Evolutionary conservation across 176 grass and related monocot genomes (phyloP).

Genomic region (Ensete ventricosum): DNA sequence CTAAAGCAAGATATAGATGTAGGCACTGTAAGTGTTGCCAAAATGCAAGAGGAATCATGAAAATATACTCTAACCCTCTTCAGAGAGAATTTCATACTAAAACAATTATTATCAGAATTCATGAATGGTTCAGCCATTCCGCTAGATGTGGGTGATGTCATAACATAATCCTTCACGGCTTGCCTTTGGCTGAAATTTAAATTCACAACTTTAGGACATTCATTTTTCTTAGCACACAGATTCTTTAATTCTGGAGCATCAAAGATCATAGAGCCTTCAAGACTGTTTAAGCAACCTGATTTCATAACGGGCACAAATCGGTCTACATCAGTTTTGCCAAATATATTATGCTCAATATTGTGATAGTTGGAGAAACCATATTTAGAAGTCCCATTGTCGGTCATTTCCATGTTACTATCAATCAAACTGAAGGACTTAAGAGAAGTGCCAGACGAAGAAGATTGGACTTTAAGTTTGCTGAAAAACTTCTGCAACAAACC

Average conservation of each 20-base stretch:
- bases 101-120: slow-evolving; percentile 26
- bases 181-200: slow-evolving; percentile 17
- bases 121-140: slow-evolving; percentile 15
- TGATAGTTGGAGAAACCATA: slow-evolving; percentile 53
- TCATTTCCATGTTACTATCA: slow-evolving; percentile 20
- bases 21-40: slow-evolving; percentile 49
- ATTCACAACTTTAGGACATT: slow-evolving; percentile 18
- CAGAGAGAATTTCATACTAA: slow-evolving; percentile 44
- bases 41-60: slow-evolving; percentile 63
- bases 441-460: slow-evolving; percentile 27
- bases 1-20: slow-evolving; percentile 46
- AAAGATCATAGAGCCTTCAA: slow-evolving; percentile 26
- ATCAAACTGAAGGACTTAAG: slow-evolving; percentile 12
- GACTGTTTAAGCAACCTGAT: slow-evolving; percentile 16
- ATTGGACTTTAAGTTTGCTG: slow-evolving; percentile 34
- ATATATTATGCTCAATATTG: slow-evolving; percentile 26
- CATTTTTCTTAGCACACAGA: slow-evolving; percentile 27
- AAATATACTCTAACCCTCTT: slow-evolving; percentile 58
- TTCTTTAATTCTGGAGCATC: slow-evolving; percentile 25
- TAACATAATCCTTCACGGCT: slow-evolving; percentile 15
- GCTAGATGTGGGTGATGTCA: slow-evolving; percentile 16
- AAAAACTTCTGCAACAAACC: slow-evolving; percentile 52
- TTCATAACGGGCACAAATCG: slow-evolving; percentile 38
- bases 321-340: slow-evolving; percentile 36
- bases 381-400: slow-evolving; percentile 27